Evolutionary conservation across 1,284 basidiomycete genomes (phyloP).

Genomic region (Trichosporon asahii): DNA sequence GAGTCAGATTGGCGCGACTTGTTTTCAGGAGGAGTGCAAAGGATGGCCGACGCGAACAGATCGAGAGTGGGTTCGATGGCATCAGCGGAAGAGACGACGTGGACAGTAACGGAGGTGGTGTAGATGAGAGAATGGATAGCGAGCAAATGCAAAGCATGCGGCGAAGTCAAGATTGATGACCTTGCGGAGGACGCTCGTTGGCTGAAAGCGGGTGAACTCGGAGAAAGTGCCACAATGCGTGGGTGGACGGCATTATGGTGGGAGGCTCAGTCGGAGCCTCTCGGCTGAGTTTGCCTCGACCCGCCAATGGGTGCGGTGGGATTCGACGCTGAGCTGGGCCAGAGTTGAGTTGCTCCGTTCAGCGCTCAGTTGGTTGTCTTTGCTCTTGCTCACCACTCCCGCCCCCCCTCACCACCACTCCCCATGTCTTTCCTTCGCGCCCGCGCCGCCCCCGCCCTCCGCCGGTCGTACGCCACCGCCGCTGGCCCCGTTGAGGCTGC

Average conservation of each 20-base stretch:
- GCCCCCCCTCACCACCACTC: constrained; percentile 18
- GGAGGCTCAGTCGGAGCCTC: neutral
- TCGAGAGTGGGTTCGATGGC: neutral
- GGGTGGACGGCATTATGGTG: neutral
- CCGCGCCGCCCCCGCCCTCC: constrained; percentile 27
- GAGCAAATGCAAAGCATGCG: neutral
- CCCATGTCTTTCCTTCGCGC: constrained; percentile 28
- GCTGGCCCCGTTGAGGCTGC: constrained; percentile 72
- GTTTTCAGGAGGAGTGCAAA: neutral
- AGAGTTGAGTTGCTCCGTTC: constrained; percentile 12
- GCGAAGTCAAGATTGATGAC: neutral
- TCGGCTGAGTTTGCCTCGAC: constrained; percentile 9
- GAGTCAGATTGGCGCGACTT: neutral
- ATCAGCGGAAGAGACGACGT: neutral
- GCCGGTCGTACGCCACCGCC: constrained; percentile 35
- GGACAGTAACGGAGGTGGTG: neutral
- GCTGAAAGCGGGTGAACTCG: neutral
- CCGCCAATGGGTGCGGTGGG: constrained; percentile 5
- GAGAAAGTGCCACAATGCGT: constrained; percentile 1
- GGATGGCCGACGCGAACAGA: neutral
- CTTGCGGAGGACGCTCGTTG: neutral
- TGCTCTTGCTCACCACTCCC: constrained; percentile 15
- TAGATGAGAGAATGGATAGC: neutral
- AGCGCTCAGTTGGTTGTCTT: neutral
- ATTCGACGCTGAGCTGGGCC: constrained; percentile 3